Base-by-base conservation (phyloP, 139 green algal genomes). In the Asterochloris sp. region DNA sequence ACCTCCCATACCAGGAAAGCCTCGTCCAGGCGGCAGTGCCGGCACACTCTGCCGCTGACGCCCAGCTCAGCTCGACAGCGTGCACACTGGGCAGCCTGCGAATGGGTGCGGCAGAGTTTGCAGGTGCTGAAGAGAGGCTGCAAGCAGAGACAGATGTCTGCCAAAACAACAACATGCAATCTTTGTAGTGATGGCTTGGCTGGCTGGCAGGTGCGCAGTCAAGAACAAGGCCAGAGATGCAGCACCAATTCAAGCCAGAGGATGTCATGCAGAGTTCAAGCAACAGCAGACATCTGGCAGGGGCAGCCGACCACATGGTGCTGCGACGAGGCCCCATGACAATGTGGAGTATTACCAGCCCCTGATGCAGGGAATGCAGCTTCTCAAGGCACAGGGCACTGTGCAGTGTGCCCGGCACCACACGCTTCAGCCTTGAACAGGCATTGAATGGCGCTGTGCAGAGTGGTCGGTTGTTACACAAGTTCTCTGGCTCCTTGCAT, bases 1-100 rank as follows among this genome's bases (percentile, higher is more conserved):
- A 92, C 83, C 87, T 96, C 90, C 89, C 89, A 94, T 12, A 68
- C 73, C 64, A 91, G 83, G 75, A 93, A 85, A 16, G 78, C 75
- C 69, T 95, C 91, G 81, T 97, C 93, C 82, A 95, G 83, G 19
- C 76, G 82, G 87, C 94, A 97, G 88, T 96, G 93, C 13, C 83
- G 84, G 86, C 94, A 97, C 69, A 93, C 81, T 38, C 81, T 78
- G 9, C 92, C 89, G 0, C 76, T 61, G 0, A 87, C 79, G 0
- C 88, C 91, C 27, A 93, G 85, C 82, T 94, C 89, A 12, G 66
- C 79, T 15, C 92, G 85, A 74, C 92, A 96, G 64, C 85, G 78
- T 29, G 75, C 67, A 84, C 91, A 94, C 15, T 82, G 83, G 2
- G 78, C 90, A 11, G 91, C 91, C 85, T 89, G 84, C 23, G 12